Base-by-base conservation (phyloP, 2,329 filamentous ascomycete genomes). In the Trichophaea hybrida region DNA sequence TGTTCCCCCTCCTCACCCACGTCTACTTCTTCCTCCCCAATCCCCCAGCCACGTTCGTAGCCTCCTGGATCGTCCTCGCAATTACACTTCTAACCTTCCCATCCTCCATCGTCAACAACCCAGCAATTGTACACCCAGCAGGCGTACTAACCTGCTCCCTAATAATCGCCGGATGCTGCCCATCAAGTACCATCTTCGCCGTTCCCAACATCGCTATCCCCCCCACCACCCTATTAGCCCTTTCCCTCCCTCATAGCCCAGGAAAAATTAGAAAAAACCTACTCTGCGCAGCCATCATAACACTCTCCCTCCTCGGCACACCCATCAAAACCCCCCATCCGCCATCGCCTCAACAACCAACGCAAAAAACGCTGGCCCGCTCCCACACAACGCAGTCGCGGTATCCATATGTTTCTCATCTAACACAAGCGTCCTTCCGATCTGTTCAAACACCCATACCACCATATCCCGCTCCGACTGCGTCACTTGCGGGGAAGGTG, bases 301-400 rank as follows among this genome's bases (percentile, higher is more conserved):
- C 81, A 0, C 86, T 86, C 69, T 89, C 85, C 1, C 78, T 79
- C 52, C 85, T 76, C 3, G 85, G 84, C 35, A 91, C 69, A 0
- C 86, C 86, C 82, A 88, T 87, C 12, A 86, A 85, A 1, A 91
- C 84, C 3, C 82, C 5, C 85, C 86, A 67, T 90, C 86, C 12
- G 86, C 81, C 50, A 85, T 78, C 5, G 84, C 84, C 72, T 91
- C 86, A 13, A 88, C 76, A 68, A 90, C 78, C 48, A 91, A 75
- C 0, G 85, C 79, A 66, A 86, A 87, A 73, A 89, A 89, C 0
- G 85, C 86, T 0, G 85, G 85, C 0, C 84, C 84, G 4, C 83
- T 85, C 5, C 84, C 85, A 69, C 84, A 87, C 6, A 91, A 77
- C 1, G 85, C 83, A 0, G 86, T 90, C 48, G 77, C 79, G 4